Conservation (phyloP, 2,329 filamentous ascomycete genomes). For the Verticillium dahliae region DNA sequence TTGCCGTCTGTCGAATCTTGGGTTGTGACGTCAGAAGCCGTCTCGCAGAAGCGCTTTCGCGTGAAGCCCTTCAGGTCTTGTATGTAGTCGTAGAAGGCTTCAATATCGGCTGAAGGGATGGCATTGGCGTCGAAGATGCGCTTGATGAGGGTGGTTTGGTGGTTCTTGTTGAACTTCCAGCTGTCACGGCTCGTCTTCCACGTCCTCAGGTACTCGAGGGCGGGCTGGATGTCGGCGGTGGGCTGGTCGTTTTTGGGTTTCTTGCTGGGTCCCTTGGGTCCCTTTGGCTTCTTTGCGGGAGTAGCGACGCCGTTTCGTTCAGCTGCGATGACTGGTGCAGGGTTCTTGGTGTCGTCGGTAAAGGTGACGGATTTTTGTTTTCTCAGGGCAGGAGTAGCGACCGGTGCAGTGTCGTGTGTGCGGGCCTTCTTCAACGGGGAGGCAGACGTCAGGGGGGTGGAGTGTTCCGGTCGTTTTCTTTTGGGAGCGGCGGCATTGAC, state of each 20-base stretch:
- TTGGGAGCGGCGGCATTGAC: constrained; percentile 13
- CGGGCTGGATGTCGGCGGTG: constrained; percentile 46
- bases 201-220: constrained; percentile 69
- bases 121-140: constrained; percentile 67
- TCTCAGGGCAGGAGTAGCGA: constrained; percentile 14
- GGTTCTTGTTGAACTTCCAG: constrained; percentile 97
- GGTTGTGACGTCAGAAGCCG: constrained; percentile 54
- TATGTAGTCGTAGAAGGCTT: constrained; percentile 70
- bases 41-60: constrained; percentile 60
- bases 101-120: constrained; percentile 64
- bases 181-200: constrained; percentile 63
- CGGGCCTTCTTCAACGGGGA: constrained; percentile 22
- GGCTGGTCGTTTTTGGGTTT: constrained; percentile 34
- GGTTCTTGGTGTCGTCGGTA: constrained; percentile 32
- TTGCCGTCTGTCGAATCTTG: constrained; percentile 44
- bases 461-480: constrained; percentile 13
- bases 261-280: constrained; percentile 23
- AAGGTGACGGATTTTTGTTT: constrained; percentile 44
- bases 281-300: constrained; percentile 11
- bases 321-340: constrained; percentile 6
- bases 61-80: constrained; percentile 70
- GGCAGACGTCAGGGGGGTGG: constrained; percentile 8
- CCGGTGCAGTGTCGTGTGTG: constrained; percentile 8
- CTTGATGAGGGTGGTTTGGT: constrained; percentile 79
- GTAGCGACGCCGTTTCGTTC: constrained; percentile 7